Conservation (phyloP, 139 green algal species). For the Tetraselmis chui region DNA sequence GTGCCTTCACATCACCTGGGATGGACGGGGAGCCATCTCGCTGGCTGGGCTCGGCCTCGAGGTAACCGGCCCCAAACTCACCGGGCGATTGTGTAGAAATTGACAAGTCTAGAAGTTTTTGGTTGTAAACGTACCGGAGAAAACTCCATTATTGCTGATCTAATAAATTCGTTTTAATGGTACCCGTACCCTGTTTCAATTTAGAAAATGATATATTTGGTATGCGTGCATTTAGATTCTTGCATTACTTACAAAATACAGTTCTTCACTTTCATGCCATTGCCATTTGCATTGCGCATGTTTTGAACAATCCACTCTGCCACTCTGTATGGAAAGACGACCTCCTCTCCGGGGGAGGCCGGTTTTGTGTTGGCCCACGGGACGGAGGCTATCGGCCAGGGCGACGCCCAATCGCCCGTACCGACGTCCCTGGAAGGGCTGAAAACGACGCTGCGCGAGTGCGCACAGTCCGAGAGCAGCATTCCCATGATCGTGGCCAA, state of each 20-base stretch:
- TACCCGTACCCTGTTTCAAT: too few relatives aligned
- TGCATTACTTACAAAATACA: background rate
- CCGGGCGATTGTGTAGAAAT: too few relatives aligned
- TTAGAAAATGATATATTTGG: too few relatives aligned
- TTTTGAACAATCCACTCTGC: too few relatives aligned
- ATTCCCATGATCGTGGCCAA: constrained; percentile 80
- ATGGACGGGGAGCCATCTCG: constrained; percentile 45
- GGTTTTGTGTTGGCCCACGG: constrained; percentile 90
- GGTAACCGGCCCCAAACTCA: constrained; percentile 21
- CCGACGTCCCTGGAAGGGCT: constrained; percentile 34
- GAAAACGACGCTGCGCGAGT: constrained; percentile 33
- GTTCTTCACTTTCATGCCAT: too few relatives aligned
- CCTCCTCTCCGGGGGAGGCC: constrained; percentile 36
- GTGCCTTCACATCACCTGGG: constrained; percentile 88
- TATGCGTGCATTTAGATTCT: background rate
- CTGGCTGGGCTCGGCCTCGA: constrained; percentile 52
- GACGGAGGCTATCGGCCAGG: constrained; percentile 57
- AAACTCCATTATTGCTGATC: too few relatives aligned
- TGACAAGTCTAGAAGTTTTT: too few relatives aligned
- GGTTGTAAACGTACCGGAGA: too few relatives aligned
- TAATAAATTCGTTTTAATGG: too few relatives aligned
- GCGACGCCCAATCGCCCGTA: background rate
- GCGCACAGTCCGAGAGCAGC: background rate
- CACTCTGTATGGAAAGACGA: constrained; percentile 42
- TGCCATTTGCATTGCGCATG: too few relatives aligned